These are phyloP conservation scores for Solanum etuberosum DNA, from an alignment of 257 asterid species.

Conservation along the genomic window DNA sequence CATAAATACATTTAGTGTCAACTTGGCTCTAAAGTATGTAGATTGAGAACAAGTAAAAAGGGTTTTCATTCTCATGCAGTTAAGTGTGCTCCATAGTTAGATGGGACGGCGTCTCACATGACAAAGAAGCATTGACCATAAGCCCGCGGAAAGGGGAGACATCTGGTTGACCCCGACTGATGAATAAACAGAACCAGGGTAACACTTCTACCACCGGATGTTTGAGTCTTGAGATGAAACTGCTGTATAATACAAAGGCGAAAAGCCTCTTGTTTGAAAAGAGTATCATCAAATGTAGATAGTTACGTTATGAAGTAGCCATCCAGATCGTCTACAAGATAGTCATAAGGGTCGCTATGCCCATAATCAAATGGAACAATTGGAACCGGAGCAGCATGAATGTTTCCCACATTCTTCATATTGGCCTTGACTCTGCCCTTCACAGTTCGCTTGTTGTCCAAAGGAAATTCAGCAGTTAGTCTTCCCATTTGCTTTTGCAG, in stretches of 20 bases:
- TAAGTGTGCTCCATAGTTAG: conserved; percentile 25
- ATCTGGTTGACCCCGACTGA: background rate
- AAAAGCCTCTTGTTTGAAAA: conserved; percentile 19
- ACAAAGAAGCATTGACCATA: conserved; percentile 33
- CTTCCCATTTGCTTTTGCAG: conserved; percentile 87
- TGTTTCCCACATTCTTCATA: conserved; percentile 8
- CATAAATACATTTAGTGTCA: background rate
- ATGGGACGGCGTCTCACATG: conserved; percentile 19
- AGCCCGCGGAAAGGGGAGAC: background rate
- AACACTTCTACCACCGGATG: background rate
- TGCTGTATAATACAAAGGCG: conserved; percentile 12
- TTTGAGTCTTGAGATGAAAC: conserved; percentile 3
- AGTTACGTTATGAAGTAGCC: conserved; percentile 37
- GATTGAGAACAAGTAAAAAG: background rate
- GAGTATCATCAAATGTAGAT: background rate
- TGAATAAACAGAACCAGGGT: background rate
- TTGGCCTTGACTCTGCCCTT: conserved; percentile 18
- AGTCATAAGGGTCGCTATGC: conserved; percentile 29
- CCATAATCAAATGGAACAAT: conserved; percentile 24
- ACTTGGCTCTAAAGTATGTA: background rate
- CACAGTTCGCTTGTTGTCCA: conserved; percentile 23
- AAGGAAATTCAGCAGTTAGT: conserved; percentile 67
- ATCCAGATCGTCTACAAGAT: conserved; percentile 44
- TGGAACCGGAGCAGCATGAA: conserved; percentile 2
- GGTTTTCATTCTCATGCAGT: conserved; percentile 11